Conservation (phyloP, 805 yeast species). For the Danielia oregonensis region DNA sequence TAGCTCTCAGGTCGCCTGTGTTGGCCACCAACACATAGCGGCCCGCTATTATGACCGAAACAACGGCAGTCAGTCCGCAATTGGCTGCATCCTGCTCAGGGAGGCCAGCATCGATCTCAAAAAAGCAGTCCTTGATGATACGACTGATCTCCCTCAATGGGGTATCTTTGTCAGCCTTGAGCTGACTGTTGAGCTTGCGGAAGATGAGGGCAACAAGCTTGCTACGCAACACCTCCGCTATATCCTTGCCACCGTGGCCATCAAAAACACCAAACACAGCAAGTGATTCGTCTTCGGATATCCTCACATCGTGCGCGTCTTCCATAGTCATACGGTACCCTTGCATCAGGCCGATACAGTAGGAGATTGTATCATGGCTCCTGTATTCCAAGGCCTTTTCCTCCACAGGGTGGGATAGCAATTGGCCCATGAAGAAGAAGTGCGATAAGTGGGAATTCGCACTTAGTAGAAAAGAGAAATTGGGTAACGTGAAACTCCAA, state of each 20-base stretch:
- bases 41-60: slow-evolving; percentile 27
- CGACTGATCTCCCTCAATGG: slow-evolving; percentile 16
- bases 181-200: slow-evolving; percentile 17
- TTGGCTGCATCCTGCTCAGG: slow-evolving; percentile 23
- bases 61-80: slow-evolving; percentile 43
- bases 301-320: slow-evolving; percentile 61
- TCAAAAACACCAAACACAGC: slow-evolving; percentile 71
- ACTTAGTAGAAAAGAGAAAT: too few species aligned
- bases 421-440: slow-evolving; percentile 55
- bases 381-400: slow-evolving; percentile 57
- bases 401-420: slow-evolving; percentile 70
- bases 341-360: slow-evolving; percentile 72
- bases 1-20: slow-evolving; percentile 73
- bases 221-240: slow-evolving; percentile 52
- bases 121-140: slow-evolving; percentile 31
- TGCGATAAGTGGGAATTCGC: not conserved
- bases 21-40: slow-evolving; percentile 55
- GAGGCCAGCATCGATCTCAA: slow-evolving; percentile 33
- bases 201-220: slow-evolving; percentile 37
- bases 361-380: slow-evolving; percentile 44
- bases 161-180: slow-evolving; percentile 3
- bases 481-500: too few species aligned
- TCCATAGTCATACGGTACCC: slow-evolving; percentile 75
- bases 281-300: slow-evolving; percentile 39
- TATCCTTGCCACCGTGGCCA: slow-evolving; percentile 74